Conservation (phyloP, 352 stramenopile species). For the Phytophthora constricta region DNA sequence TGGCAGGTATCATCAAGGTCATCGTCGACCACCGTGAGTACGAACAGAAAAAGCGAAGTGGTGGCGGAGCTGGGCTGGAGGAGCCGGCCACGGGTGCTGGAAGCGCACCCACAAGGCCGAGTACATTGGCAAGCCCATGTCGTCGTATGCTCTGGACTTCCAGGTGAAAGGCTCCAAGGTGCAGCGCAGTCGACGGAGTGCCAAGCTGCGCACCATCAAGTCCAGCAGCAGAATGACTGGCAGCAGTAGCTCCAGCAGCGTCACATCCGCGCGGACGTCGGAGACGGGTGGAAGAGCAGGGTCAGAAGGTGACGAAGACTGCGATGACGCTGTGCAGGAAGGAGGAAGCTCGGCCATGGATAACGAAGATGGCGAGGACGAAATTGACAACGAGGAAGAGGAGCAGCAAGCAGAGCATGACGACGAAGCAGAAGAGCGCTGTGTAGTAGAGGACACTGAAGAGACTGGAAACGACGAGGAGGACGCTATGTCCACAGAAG, state of each 20-base stretch:
- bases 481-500: not conserved
- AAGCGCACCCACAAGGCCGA: constrained; percentile 66
- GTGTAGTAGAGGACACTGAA: not conserved
- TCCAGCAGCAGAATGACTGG: not conserved
- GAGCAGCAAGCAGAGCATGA: not conserved
- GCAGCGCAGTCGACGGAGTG: constrained; percentile 30
- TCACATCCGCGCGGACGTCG: not conserved
- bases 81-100: constrained; percentile 75
- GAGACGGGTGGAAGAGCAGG: constrained; percentile 1
- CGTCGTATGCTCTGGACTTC: constrained; percentile 74
- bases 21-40: constrained; percentile 87
- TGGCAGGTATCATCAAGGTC: constrained; percentile 89
- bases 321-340: not conserved
- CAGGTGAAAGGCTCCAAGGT: constrained; percentile 68
- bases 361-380: not conserved
- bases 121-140: constrained; percentile 68
- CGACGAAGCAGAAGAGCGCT: not conserved
- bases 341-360: not conserved
- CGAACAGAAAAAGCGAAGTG: constrained; percentile 53
- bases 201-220: constrained; percentile 8
- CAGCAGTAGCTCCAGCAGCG: constrained; percentile 11
- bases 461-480: constrained; percentile 7
- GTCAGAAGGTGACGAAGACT: not conserved
- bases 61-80: constrained; percentile 16
- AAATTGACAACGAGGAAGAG: constrained; percentile 5